Base-by-base conservation (phyloP, 2,329 filamentous ascomycete species). In the Coniosporium tulheliwenetii region DNA sequence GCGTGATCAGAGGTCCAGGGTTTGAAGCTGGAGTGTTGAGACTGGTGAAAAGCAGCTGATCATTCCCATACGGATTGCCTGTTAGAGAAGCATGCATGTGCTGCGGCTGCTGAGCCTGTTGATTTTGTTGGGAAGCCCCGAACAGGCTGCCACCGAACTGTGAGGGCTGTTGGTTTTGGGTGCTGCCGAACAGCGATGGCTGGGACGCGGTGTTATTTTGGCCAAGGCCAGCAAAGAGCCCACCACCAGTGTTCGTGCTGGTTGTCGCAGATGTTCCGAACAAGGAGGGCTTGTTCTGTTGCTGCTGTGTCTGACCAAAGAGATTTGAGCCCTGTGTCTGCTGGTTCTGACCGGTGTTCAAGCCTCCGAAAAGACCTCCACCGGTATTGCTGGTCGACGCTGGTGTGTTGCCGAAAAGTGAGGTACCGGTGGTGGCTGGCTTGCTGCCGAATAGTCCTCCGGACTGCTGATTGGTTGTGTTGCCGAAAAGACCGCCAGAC, bases 1-100 rank as follows among this genome's bases (percentile, higher is more conserved):
- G 91, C 0, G 89, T 96, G 8, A 89, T 91, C 47, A 98, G 71
- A 2, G 93, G 91, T 2, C 91, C 91, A 2, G 86, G 83, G 52
- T 86, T 73, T 39, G 86, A 58, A 59, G 71, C 64, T 62, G 83
- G 62, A 54, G 77, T 55, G 49, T 69, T 69, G 12, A 95, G 65
- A 40, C 79, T 81, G 30, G 79, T 75, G 60, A 96, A 96, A 2
- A 37, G 19, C 14, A 98, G 71, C 1, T 85, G 85, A 37, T 84
- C 76, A 40, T 84, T 86, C 34, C 91, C 91, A 54, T 93, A 98
- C 0, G 93, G 89, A 40, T 83, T 85, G n/a, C 78, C 85, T 44
- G 77, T 78, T 42, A 93, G 74, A 45, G 85, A 91, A 5, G 86
- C 79, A 30, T 81, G 85, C 43, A 94, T 66, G 13, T 61, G 61